These are phyloP conservation scores for Aegilops umbellulata DNA, from an alignment of 176 grass and related monocot species.

Conservation along the genomic window DNA sequence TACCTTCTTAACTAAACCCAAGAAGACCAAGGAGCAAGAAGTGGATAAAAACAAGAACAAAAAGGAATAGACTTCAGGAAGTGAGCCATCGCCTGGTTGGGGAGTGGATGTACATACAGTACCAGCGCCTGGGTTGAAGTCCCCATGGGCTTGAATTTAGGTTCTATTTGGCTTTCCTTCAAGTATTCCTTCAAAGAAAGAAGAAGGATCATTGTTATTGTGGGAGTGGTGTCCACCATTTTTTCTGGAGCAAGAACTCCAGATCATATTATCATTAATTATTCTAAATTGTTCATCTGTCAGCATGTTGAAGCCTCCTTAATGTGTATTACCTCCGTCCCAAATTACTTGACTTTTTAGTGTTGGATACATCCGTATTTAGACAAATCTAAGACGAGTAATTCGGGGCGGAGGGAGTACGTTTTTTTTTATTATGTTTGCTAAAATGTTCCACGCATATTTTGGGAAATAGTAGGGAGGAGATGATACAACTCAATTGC, in stretches of 20 bases:
- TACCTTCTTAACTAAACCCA: constrained; percentile 59
- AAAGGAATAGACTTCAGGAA: constrained; percentile 44
- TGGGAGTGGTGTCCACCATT: constrained; percentile 7
- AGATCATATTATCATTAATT: neutral
- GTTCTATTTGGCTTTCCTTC: neutral
- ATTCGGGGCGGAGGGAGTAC: too few species aligned
- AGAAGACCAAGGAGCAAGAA: constrained; percentile 36
- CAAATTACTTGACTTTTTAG: too few species aligned
- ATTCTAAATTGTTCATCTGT: neutral
- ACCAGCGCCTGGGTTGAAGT: neutral
- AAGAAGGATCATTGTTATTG: neutral
- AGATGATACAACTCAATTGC: neutral
- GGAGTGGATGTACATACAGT: neutral
- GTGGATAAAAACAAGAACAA: constrained; percentile 62
- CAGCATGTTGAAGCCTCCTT: neutral
- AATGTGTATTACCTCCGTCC: neutral
- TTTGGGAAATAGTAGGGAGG: neutral
- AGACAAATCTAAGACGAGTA: too few species aligned
- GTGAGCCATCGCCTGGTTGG: neutral
- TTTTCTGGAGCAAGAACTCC: constrained; percentile 13
- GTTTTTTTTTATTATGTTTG: constrained; percentile 12
- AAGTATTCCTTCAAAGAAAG: neutral
- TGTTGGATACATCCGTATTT: too few species aligned
- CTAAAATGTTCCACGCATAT: constrained; percentile 16
- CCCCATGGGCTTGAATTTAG: neutral